Conservation (phyloP, 306 rosid genomes). For the Adenanthera pavonina region DNA sequence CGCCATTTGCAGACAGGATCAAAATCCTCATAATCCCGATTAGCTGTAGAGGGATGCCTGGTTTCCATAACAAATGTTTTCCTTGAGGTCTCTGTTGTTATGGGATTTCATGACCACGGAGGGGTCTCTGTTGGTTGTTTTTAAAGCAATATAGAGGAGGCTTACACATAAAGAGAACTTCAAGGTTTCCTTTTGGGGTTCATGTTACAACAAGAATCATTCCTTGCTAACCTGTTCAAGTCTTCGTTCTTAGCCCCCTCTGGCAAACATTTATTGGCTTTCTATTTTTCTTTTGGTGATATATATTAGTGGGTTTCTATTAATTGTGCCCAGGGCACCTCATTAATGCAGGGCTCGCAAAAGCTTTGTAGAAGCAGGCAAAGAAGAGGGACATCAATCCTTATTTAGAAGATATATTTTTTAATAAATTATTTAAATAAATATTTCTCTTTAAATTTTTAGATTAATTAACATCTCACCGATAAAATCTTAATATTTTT, state of each 20-base stretch:
- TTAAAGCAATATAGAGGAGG: conserved; percentile 6
- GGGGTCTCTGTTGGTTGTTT: neutral
- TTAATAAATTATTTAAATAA: too few species aligned
- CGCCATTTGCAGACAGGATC: conserved; percentile 49
- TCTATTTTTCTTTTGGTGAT: too few species aligned
- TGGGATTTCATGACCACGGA: neutral
- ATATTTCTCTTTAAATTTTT: too few species aligned
- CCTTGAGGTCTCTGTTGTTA: conserved; percentile 20
- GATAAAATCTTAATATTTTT: too few species aligned
- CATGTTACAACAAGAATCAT: conserved; percentile 36
- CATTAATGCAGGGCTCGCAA: too few species aligned
- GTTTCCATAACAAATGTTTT: conserved; percentile 40
- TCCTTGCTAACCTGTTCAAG: conserved; percentile 46
- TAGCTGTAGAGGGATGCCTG: conserved; percentile 18
- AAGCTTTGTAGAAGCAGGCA: too few species aligned
- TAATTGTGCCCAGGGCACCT: neutral
- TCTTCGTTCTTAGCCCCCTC: neutral
- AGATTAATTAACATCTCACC: too few species aligned
- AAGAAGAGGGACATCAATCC: too few species aligned
- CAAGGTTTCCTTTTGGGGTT: conserved; percentile 40
- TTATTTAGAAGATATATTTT: too few species aligned
- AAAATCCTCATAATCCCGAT: conserved; percentile 48
- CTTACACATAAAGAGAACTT: conserved; percentile 16
- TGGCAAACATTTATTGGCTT: neutral
- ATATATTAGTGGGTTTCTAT: neutral